These are phyloP conservation scores for Pseudoneurospora amorphoporcata DNA, from an alignment of 495 filamentous ascomycete genomes.

Conservation along the genomic window DNA sequence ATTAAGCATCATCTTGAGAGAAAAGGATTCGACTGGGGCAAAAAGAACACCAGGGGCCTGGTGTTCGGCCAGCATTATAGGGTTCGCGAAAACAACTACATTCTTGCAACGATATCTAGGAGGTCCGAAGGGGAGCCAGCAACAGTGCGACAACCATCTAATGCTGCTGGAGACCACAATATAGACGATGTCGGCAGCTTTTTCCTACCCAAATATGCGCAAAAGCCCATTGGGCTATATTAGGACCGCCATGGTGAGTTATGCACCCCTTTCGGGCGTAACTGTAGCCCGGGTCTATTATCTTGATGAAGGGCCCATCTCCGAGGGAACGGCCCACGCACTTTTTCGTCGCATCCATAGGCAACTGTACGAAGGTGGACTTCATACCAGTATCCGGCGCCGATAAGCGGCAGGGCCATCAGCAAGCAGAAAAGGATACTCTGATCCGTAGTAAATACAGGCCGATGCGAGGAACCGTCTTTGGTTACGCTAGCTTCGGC, in stretches of 20 bases:
- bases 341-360: background rate
- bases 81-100: background rate
- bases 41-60: background rate
- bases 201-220: too few relatives aligned
- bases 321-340: background rate
- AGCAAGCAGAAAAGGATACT: background rate
- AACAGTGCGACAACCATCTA: too few relatives aligned
- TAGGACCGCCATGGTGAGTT: too few relatives aligned
- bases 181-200: too few relatives aligned
- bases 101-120: background rate
- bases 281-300: background rate
- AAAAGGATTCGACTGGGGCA: too few relatives aligned
- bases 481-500: background rate
- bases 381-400: background rate
- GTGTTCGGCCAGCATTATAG: background rate
- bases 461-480: background rate
- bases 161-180: too few relatives aligned
- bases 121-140: too few relatives aligned
- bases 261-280: background rate
- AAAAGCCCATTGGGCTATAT: too few relatives aligned
- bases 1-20: too few relatives aligned
- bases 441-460: background rate
- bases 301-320: background rate
- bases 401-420: background rate
- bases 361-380: background rate